Evolutionary conservation across 2,329 filamentous ascomycete genomes (phyloP).

Genomic region (Cladosporium phlei): DNA sequence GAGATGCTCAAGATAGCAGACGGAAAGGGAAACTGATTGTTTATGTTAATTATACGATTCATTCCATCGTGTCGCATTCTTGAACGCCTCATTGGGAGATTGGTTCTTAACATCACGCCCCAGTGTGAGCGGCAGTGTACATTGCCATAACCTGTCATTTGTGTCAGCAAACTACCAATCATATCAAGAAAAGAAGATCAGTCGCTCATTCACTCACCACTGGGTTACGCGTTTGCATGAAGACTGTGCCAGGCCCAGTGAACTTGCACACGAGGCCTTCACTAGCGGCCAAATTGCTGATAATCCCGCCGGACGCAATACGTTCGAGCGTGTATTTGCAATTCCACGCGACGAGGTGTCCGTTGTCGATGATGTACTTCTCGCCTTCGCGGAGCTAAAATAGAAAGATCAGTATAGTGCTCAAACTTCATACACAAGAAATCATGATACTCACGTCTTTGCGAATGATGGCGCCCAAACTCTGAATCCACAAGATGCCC

Average conservation of each 20-base stretch:
- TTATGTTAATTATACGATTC: too few species aligned
- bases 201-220: too few species aligned
- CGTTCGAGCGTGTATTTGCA: constrained; percentile 89
- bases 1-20: too few species aligned
- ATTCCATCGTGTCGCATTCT: too few species aligned
- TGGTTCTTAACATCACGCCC: too few species aligned
- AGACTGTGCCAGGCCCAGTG: constrained; percentile 81
- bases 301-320: constrained; percentile 82
- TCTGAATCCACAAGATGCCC: constrained; percentile 83
- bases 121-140: constrained; percentile 5
- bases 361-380: constrained; percentile 71
- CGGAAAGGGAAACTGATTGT: too few species aligned
- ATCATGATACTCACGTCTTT: constrained; percentile 67
- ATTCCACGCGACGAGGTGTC: constrained; percentile 91
- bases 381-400: constrained; percentile 58
- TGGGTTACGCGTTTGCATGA: constrained; percentile 86
- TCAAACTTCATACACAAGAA: too few species aligned
- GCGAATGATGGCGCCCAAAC: constrained; percentile 88
- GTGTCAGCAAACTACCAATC: too few species aligned
- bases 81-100: too few species aligned
- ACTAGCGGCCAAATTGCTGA: constrained; percentile 75
- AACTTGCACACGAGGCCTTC: constrained; percentile 96
- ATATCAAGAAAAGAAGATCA: too few species aligned
- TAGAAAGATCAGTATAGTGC: not conserved
- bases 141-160: constrained; percentile 4